These are phyloP conservation scores for Eutrema japonicum DNA, from an alignment of 345 rosid genomes.

Conservation along the genomic window DNA sequence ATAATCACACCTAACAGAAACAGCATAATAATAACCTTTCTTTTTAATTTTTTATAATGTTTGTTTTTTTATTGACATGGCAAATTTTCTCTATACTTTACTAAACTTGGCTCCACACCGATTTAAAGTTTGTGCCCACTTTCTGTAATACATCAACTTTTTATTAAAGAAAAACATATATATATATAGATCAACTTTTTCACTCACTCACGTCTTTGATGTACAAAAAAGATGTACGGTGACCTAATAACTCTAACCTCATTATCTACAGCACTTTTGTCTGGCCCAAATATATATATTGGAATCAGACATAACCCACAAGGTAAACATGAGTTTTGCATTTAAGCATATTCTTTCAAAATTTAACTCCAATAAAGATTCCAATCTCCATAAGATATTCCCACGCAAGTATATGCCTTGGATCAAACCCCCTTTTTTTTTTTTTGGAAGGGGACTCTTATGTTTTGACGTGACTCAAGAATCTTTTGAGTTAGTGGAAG, in stretches of 20 bases:
- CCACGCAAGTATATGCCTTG: slow-evolving; percentile 36
- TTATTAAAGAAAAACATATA: not conserved
- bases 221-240: slow-evolving; percentile 27
- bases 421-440: slow-evolving; percentile 24
- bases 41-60: not conserved
- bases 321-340: not conserved
- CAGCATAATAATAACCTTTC: no score
- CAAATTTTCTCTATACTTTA: not conserved
- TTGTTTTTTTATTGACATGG: not conserved
- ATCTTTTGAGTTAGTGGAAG: slow-evolving; percentile 18
- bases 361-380: not conserved
- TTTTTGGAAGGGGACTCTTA: not conserved
- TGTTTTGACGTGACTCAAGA: slow-evolving; percentile 15
- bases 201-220: not conserved
- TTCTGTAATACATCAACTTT: not conserved
- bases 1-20: not conserved
- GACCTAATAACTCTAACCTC: not conserved
- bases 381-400: slow-evolving; percentile 31
- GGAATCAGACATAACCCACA: slow-evolving; percentile 22
- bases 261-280: slow-evolving; percentile 3
- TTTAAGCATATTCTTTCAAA: slow-evolving; percentile 30
- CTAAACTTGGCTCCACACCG: slow-evolving; percentile 5
- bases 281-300: not conserved
- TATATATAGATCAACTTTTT: slow-evolving; percentile 20
- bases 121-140: slow-evolving; percentile 2